Base-by-base conservation (phyloP, 345 rosid species). In the Stellera chamaejasme region DNA sequence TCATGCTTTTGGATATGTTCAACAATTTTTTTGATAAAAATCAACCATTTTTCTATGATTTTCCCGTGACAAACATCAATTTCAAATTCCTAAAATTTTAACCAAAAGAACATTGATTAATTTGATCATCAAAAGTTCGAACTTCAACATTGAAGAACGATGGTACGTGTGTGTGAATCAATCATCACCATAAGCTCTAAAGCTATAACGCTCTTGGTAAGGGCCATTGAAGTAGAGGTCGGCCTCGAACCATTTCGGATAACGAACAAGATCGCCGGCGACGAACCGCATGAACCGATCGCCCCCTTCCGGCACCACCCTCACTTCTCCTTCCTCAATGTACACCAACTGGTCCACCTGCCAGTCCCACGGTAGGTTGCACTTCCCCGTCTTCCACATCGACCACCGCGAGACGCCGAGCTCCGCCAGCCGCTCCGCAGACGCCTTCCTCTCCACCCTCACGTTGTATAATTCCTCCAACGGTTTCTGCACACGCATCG, bases 171-270 rank as follows among this genome's bases (percentile, higher is more conserved):
- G 23, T 19, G 23, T 19, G 23, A 19, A 19, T 51, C 48, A 72
- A 55, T 92, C 98, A 77, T 92, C 96, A 36, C 93, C 96, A 46
- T 85, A 82, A 1, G 95, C 93, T 59, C 79, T 77, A 64, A 88
- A 92, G 58, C 93, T 85, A 55, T 85, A 88, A 6, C 93, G 87
- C 72, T 88, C 98, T 62, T 75, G 75, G 60, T 92, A 88, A 6
- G 87, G 95, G 49, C 77, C 93, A 48, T 84, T 85, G 75, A 92
- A 92, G 78, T 62, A 86, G 41, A 92, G 88, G 62, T 92, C 96
- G 0, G 96, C 98, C 72, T 92, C 96, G 16, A 92, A 82, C 98
- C 96, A 88, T 74, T 92, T 92, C 1, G 96, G 96, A 50, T 92
- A 92, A 5, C 90, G 78, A 60, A 92, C 81, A 25, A 92, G 88